These are phyloP conservation scores for Oenanthe sinensis DNA, from an alignment of 129 eudicot genomes.

Conservation along the genomic window DNA sequence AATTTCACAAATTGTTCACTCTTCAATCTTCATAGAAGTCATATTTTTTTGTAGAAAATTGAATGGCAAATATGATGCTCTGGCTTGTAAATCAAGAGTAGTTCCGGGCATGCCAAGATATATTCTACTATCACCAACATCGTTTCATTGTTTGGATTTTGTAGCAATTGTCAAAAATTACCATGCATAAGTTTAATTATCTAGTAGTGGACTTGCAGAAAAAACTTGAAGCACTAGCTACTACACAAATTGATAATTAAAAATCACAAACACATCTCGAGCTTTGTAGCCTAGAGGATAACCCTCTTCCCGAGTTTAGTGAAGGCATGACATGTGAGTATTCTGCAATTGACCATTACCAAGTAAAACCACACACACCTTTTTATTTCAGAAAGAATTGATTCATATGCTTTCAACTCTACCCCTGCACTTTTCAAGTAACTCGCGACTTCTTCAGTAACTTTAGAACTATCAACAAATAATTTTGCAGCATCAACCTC, in stretches of 20 bases:
- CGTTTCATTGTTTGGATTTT: not conserved
- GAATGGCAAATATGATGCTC: not conserved
- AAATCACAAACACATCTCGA: constrained; percentile 11
- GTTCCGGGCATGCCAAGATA: not conserved
- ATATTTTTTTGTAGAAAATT: not conserved
- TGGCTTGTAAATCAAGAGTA: not conserved
- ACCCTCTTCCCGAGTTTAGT: not conserved
- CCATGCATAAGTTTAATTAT: not conserved
- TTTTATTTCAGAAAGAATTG: constrained; percentile 71
- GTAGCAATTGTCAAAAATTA: not conserved
- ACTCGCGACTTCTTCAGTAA: constrained; percentile 64
- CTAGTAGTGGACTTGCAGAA: not conserved
- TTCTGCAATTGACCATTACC: not conserved
- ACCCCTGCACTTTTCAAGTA: constrained; percentile 70
- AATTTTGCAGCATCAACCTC: constrained; percentile 60
- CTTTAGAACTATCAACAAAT: constrained; percentile 65
- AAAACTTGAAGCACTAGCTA: not conserved
- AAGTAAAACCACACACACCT: constrained; percentile 36
- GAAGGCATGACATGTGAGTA: not conserved
- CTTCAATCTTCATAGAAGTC: not conserved
- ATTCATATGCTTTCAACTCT: constrained; percentile 75
- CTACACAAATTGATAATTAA: not conserved
- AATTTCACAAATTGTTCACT: not conserved
- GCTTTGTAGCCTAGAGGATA: not conserved
- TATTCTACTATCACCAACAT: not conserved